phyloP scores from a whole-genome alignment of 2,329 filamentous ascomycete species.

The Pseudogymnoascus pannorum region DNA sequence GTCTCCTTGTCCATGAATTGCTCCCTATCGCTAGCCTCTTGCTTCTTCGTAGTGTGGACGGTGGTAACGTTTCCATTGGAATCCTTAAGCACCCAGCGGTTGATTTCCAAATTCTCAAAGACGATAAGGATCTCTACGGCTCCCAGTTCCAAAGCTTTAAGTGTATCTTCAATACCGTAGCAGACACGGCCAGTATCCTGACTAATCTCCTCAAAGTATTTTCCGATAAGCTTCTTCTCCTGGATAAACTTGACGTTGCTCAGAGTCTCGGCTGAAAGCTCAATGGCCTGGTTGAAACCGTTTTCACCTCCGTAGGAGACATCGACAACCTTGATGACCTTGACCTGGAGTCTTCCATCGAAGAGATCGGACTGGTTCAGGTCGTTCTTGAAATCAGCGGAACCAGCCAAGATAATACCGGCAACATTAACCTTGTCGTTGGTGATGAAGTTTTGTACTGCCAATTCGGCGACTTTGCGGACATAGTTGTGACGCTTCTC shows the following conservation, averaged over 20 bases:
- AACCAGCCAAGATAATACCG: slow-evolving; percentile 90
- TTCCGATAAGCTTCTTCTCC: slow-evolving; percentile 99
- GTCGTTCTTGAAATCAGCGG: slow-evolving; percentile 99
- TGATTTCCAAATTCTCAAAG: slow-evolving; percentile 94
- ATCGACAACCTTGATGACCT: slow-evolving; percentile 99
- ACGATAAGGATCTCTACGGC: slow-evolving; percentile 93
- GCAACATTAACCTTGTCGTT: slow-evolving; percentile 97
- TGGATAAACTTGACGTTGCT: slow-evolving; percentile 99
- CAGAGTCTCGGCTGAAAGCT: slow-evolving; percentile 87
- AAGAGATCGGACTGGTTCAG: slow-evolving; percentile 97
- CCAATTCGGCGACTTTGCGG: slow-evolving; percentile 94
- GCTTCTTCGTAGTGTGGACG: slow-evolving; percentile 80
- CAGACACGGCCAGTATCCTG: slow-evolving; percentile 95
- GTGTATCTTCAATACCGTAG: slow-evolving; percentile 95
- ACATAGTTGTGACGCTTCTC: slow-evolving; percentile 99
- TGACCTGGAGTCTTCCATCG: slow-evolving; percentile 79
- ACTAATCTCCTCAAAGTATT: slow-evolving; percentile 98
- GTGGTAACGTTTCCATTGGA: slow-evolving; percentile 64
- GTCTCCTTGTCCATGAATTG: slow-evolving; percentile 94
- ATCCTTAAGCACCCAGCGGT: slow-evolving; percentile 81
- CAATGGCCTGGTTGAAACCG: slow-evolving; percentile 99
- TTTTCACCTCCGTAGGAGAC: slow-evolving; percentile 99
- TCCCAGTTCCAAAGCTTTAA: slow-evolving; percentile 93
- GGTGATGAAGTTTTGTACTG: slow-evolving; percentile 98
- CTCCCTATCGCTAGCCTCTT: slow-evolving; percentile 67